Evolutionary conservation across 2,329 filamentous ascomycete genomes (phyloP), one percentile per base, ranked within the genome.

Genomic region (Aphanocladium album): DNA sequence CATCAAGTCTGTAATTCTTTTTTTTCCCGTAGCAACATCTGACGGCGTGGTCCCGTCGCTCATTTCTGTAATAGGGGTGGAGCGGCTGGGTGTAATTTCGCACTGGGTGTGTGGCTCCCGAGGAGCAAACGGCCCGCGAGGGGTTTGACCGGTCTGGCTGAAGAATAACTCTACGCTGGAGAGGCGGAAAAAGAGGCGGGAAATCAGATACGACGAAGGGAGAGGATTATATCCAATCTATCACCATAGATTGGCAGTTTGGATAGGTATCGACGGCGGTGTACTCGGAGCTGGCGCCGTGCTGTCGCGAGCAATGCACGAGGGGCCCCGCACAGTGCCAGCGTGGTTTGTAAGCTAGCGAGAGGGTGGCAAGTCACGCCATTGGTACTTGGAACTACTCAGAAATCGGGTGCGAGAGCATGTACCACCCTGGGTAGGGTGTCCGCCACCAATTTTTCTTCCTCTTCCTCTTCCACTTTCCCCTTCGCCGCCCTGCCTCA

Each of bases 401-500:
- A 27, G 27, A 11, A n/a, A 7, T 9, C 27, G 19, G 25, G 23
- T 27, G 23, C 16, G 45, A 19, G 6, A 17, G 7, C 41, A 45
- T 45, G 41, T 19, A 45, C 46, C 33, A 35, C 33, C 6, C 33
- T 65, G 55, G 54, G 23, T 39, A 19, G 49, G 47, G 60, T 60
- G 47, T 62, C 54, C 60, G 43, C 50, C 55, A 6, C 23, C 33
- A 70, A 68, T 72, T 71, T 70, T 70, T 73, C 73, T 67, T 70
- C 33, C 9, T 70, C 69, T 71, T 73, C 67, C 69, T 65, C 64
- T 66, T 62, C 55, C 63, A 63, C 65, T 60, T 63, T 62, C 63
- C 65, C 64, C 51, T 60, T n/a, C n/a, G n/a, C 63, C 62, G 54
- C 68, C 71, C 66, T 70, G 67, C 69, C 67, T 69, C 71, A 71